A percentile compares a stretch with the other conserved stretches of the same genome.
These are phyloP conservation scores for Fraxinus paxiana DNA, from an alignment of 305 asterid species.

Conservation along the genomic window DNA sequence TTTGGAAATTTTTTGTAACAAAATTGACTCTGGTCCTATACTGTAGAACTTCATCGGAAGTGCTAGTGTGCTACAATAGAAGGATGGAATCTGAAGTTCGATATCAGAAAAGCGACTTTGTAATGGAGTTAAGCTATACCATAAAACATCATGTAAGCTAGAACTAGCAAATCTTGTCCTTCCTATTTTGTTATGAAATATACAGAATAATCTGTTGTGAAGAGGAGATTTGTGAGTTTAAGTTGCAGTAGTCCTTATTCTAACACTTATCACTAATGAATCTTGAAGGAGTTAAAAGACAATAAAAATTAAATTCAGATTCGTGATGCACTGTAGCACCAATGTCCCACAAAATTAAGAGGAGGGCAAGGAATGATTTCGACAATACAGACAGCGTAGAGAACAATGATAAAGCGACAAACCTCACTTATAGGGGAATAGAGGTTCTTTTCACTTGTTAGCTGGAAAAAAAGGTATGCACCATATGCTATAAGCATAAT, in stretches of 20 bases:
- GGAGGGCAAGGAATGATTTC: background rate
- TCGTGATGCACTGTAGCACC: background rate
- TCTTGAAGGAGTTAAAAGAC: background rate
- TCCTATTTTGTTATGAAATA: background rate
- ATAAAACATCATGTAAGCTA: background rate
- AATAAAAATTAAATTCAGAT: conserved; percentile 3
- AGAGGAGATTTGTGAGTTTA: background rate
- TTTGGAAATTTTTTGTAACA: background rate
- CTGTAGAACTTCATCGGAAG: background rate
- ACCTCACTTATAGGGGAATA: conserved; percentile 62
- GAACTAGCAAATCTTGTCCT: background rate
- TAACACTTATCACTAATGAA: background rate
- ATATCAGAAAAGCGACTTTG: background rate
- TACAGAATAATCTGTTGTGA: background rate
- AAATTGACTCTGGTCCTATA: background rate
- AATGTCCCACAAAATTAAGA: background rate
- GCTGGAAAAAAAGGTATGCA: conserved; percentile 67
- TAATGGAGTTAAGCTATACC: background rate
- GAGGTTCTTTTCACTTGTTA: conserved; percentile 49
- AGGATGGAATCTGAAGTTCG: background rate
- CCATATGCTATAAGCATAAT: conserved; percentile 77
- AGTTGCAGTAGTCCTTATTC: background rate
- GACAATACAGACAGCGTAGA: background rate
- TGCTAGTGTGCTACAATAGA: background rate
- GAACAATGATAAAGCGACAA: conserved; percentile 10